Evolutionary conservation across 306 rosid species (phyloP).

Genomic region (Rosa rugosa): DNA sequence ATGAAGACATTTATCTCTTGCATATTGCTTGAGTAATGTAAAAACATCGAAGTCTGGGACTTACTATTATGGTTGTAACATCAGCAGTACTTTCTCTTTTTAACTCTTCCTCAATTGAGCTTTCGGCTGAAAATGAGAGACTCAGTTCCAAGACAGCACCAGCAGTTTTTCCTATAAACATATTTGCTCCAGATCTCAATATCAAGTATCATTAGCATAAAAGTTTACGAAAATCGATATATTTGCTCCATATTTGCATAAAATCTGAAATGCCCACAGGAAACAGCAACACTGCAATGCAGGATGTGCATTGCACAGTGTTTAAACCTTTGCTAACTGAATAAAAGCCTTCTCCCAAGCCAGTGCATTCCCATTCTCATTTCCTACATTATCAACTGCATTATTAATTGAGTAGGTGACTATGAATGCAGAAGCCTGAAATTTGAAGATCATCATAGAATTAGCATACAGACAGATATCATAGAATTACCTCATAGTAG

Average conservation of each 20-base stretch:
- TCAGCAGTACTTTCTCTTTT: slow-evolving; percentile 98
- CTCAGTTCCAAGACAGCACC: slow-evolving; percentile 75
- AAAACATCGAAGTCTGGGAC: slow-evolving; percentile 26
- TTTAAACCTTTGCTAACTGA: too few species aligned
- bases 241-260: too few species aligned
- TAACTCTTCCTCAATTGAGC: slow-evolving; percentile 90
- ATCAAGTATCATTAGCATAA: too few species aligned
- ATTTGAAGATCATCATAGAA: too few species aligned
- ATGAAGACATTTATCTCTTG: slow-evolving; percentile 12
- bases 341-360: slow-evolving; percentile 6
- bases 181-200: background rate
- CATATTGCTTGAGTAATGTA: slow-evolving; percentile 7
- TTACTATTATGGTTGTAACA: slow-evolving; percentile 77
- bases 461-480: slow-evolving; percentile 3
- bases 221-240: too few species aligned
- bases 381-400: slow-evolving; percentile 64
- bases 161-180: slow-evolving; percentile 80
- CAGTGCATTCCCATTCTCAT: slow-evolving; percentile 74
- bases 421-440: too few species aligned
- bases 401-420: slow-evolving; percentile 61
- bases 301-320: too few species aligned
- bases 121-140: slow-evolving; percentile 84
- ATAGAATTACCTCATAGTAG: slow-evolving; percentile 69
- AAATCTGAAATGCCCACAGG: too few species aligned
- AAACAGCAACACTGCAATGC: too few species aligned